Percentiles rank a stretch among this genome's conserved stretches.
phyloP scores from a whole-genome alignment of 2,329 filamentous ascomycete genomes.

The Curvularia spicifera region DNA sequence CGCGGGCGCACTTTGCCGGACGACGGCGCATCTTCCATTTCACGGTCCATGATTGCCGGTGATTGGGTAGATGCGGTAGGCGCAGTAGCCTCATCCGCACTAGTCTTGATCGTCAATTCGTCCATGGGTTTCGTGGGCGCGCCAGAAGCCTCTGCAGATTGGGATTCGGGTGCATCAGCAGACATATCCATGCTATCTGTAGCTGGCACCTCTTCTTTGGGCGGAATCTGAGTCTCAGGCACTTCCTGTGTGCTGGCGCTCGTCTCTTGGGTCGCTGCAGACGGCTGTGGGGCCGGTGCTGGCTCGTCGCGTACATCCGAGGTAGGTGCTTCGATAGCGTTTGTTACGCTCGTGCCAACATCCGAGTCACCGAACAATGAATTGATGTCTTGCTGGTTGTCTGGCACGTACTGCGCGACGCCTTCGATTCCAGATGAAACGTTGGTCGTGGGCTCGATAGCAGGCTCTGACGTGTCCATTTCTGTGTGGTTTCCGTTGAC shows the following conservation, averaged over 20 bases:
- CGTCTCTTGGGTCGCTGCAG: slow-evolving; percentile 25
- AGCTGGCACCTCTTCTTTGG: slow-evolving; percentile 22
- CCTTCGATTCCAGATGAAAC: slow-evolving; percentile 54
- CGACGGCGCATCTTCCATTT: slow-evolving; percentile 50
- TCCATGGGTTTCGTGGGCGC: slow-evolving; percentile 45
- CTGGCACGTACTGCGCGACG: slow-evolving; percentile 52
- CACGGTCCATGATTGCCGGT: slow-evolving; percentile 37
- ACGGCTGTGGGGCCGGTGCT: slow-evolving; percentile 19
- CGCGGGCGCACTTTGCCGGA: slow-evolving; percentile 69
- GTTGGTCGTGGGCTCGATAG: slow-evolving; percentile 50
- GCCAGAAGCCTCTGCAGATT: slow-evolving; percentile 21
- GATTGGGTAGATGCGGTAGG: slow-evolving; percentile 29
- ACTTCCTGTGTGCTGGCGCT: slow-evolving; percentile 40
- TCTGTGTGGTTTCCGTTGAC: slow-evolving; percentile 42
- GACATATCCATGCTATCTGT: slow-evolving; percentile 40
- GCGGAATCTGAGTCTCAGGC: slow-evolving; percentile 37
- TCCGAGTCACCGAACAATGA: slow-evolving; percentile 49
- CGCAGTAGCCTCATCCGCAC: slow-evolving; percentile 19
- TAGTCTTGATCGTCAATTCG: slow-evolving; percentile 40
- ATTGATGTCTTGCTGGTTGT: slow-evolving; percentile 49
- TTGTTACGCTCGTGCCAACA: slow-evolving; percentile 38
- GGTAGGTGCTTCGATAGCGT: slow-evolving; percentile 51
- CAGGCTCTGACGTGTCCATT: slow-evolving; percentile 26
- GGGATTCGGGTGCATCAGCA: slow-evolving; percentile 23
- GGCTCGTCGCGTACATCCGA: slow-evolving; percentile 46